A percentile compares a stretch with the other conserved stretches of the same genome.
Evolutionary conservation across 2,329 filamentous ascomycete genomes (phyloP).

Genomic region (Ceratocystis papillata): DNA sequence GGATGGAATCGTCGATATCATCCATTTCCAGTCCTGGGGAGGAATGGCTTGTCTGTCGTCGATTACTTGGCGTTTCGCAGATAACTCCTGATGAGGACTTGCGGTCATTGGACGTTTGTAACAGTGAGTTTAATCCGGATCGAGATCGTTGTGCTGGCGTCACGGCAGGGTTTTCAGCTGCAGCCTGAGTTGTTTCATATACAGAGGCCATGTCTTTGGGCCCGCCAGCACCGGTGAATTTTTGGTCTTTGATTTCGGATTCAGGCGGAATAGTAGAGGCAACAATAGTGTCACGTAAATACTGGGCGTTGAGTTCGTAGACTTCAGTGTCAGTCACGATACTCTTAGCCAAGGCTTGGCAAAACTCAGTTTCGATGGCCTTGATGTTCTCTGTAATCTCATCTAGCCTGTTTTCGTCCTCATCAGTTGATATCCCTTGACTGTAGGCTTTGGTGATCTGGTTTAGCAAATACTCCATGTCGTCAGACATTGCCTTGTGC

Average conservation of each 20-base stretch:
- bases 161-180: background rate
- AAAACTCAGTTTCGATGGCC: slow-evolving; percentile 19
- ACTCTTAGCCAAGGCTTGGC: slow-evolving; percentile 13
- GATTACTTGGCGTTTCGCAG: background rate
- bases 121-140: background rate
- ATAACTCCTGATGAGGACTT: background rate
- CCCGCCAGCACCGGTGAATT: background rate
- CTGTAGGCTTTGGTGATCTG: slow-evolving; percentile 42
- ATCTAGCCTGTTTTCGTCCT: slow-evolving; percentile 42
- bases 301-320: slow-evolving; percentile 13
- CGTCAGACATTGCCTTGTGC: slow-evolving; percentile 35
- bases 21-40: slow-evolving; percentile 6
- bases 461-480: slow-evolving; percentile 39
- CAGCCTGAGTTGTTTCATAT: background rate
- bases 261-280: slow-evolving; percentile 17
- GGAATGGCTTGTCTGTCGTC: background rate
- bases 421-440: slow-evolving; percentile 41
- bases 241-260: background rate
- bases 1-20: slow-evolving; percentile 22
- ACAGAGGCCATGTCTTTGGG: background rate
- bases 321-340: slow-evolving; percentile 16
- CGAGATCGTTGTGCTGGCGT: background rate
- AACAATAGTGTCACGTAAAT: slow-evolving; percentile 11
- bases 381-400: slow-evolving; percentile 37
- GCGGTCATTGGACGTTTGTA: background rate